A percentile compares a stretch with the other conserved stretches of the same genome.
Evolutionary conservation across 2,329 filamentous ascomycete genomes (phyloP).

Genomic region (Talaromyces sp.): DNA sequence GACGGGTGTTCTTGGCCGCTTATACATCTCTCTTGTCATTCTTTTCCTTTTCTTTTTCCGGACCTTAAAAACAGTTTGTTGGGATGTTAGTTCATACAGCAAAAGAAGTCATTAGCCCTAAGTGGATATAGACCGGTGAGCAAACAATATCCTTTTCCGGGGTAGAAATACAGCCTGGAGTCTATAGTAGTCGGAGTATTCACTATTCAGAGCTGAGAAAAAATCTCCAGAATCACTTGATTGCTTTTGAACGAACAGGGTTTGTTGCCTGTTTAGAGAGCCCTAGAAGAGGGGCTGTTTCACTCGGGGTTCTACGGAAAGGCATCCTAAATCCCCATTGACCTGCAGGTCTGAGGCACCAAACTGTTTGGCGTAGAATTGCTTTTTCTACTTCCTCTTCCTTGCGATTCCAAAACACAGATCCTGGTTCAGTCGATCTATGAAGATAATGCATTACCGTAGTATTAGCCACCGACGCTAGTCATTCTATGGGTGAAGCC

Average conservation of each 20-base stretch:
- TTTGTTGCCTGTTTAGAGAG: neutral
- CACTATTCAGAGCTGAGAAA: neutral
- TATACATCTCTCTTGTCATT: neutral
- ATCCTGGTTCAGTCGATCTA: neutral
- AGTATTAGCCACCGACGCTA: neutral
- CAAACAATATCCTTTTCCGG: neutral
- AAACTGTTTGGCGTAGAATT: conserved; percentile 1
- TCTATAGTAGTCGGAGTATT: neutral
- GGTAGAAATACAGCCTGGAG: neutral
- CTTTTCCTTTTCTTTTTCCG: neutral
- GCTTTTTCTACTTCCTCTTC: conserved; percentile 2
- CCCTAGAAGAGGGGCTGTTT: neutral
- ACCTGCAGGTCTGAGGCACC: neutral
- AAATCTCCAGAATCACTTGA: neutral
- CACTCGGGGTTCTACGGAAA: neutral
- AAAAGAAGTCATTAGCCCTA: conserved; percentile 3
- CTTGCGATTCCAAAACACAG: neutral
- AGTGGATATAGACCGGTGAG: neutral
- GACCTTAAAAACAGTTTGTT: neutral
- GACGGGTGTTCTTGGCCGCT: neutral
- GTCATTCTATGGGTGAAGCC: neutral
- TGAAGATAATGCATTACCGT: neutral
- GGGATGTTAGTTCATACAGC: neutral
- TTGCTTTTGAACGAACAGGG: conserved; percentile 1
- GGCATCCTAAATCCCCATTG: neutral